phyloP scores from a whole-genome alignment of 2,329 filamentous ascomycete genomes.

The Epichloe typhina region DNA sequence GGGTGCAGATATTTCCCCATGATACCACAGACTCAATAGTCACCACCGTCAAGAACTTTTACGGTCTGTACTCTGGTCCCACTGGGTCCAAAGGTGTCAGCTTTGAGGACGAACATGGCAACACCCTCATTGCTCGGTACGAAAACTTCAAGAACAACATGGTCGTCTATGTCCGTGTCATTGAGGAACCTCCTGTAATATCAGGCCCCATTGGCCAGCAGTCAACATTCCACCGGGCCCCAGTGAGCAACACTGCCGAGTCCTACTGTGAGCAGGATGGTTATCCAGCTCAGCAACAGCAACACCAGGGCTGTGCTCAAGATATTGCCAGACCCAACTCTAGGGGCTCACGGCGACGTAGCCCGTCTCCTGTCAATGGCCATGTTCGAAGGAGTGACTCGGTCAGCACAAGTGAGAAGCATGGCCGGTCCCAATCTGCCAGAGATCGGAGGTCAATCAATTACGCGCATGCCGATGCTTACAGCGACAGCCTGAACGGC shows the following conservation, averaged over 20 bases:
- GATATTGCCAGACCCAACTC: conserved; percentile 56
- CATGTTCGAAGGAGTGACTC: conserved; percentile 68
- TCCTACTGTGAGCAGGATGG: conserved; percentile 40
- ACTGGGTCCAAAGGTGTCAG: conserved; percentile 67
- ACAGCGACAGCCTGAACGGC: conserved; percentile 53
- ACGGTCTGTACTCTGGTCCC: conserved; percentile 74
- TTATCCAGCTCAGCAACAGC: conserved; percentile 29
- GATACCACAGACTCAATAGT: conserved; percentile 97
- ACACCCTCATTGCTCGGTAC: conserved; percentile 86
- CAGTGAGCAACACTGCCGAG: conserved; percentile 29
- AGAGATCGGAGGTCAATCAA: conserved; percentile 47
- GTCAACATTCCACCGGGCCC: conserved; percentile 29
- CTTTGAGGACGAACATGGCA: conserved; percentile 84
- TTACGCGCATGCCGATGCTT: conserved; percentile 42
- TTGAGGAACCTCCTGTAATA: conserved; percentile 41
- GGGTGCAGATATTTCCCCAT: conserved; percentile 84
- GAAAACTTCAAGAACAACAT: conserved; percentile 92
- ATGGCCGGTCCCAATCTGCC: conserved; percentile 52
- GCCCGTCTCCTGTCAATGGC: conserved; percentile 57
- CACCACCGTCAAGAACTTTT: conserved; percentile 97
- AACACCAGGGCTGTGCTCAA: conserved; percentile 39
- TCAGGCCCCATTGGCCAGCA: conserved; percentile 37
- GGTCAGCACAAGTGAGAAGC: conserved; percentile 47
- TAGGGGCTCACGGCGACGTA: conserved; percentile 60
- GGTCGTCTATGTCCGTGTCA: conserved; percentile 83